phyloP scores from a whole-genome alignment of 129 eudicot genomes.

The Rutidosis leptorrhynchoides region DNA sequence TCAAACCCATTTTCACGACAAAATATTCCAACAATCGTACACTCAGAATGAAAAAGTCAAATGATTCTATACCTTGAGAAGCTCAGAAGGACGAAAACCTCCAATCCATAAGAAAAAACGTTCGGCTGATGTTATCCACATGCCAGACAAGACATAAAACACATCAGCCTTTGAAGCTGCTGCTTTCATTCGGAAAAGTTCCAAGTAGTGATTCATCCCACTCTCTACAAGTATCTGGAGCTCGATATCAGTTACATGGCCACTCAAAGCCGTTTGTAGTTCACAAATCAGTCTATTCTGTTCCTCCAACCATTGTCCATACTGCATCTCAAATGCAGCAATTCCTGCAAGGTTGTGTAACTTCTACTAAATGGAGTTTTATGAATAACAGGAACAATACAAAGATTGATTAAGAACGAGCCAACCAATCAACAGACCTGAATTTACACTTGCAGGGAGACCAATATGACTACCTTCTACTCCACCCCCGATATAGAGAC shows the following conservation, averaged over 20 bases:
- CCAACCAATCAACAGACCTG: too few species aligned
- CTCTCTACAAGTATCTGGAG: constrained; percentile 47
- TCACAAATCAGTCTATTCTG: constrained; percentile 49
- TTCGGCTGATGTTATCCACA: constrained; percentile 85
- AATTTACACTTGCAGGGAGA: constrained; percentile 43
- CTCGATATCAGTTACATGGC: constrained; percentile 53
- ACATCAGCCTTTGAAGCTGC: constrained; percentile 75
- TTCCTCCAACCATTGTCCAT: constrained; percentile 78
- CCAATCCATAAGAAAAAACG: constrained; percentile 92
- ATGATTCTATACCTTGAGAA: constrained; percentile 57
- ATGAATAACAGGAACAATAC: too few species aligned
- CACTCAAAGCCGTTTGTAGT: constrained; percentile 54
- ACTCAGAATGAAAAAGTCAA: background rate
- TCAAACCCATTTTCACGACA: too few species aligned
- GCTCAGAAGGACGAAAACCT: constrained; percentile 93
- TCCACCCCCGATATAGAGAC: constrained; percentile 55
- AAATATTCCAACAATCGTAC: background rate
- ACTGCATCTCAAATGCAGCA: constrained; percentile 60
- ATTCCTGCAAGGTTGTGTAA: constrained; percentile 54
- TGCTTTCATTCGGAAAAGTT: constrained; percentile 71
- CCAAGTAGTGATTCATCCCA: constrained; percentile 59
- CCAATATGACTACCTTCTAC: constrained; percentile 55
- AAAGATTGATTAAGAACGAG: too few species aligned
- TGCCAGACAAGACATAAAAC: constrained; percentile 86
- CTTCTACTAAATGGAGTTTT: too few species aligned